Conservation (phyloP, 2,329 filamentous ascomycete genomes). For the Rhynchosporium secalis region DNA sequence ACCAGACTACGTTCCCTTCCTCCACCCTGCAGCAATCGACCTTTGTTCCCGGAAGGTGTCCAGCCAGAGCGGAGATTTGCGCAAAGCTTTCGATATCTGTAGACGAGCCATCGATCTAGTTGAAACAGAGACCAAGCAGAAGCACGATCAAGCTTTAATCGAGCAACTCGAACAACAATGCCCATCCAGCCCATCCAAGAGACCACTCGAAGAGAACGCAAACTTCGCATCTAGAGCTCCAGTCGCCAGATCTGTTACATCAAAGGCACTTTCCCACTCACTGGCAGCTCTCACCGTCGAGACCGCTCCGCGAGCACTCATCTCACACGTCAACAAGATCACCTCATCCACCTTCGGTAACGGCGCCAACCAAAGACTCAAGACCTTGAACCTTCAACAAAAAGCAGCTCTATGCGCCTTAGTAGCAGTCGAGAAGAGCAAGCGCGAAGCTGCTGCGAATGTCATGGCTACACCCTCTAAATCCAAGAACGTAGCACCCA, state of each 20-base stretch:
- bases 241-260: slow-evolving; percentile 40
- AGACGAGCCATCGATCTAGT: slow-evolving; percentile 85
- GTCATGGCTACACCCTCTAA: slow-evolving; percentile 60
- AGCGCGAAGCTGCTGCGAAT: slow-evolving; percentile 52
- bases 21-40: slow-evolving; percentile 91
- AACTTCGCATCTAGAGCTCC: slow-evolving; percentile 63
- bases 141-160: slow-evolving; percentile 63
- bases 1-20: slow-evolving; percentile 72
- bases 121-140: slow-evolving; percentile 77
- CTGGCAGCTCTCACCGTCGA: slow-evolving; percentile 64
- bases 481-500: slow-evolving; percentile 64
- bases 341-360: slow-evolving; percentile 89
- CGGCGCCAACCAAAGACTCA: slow-evolving; percentile 79
- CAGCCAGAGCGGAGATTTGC: slow-evolving; percentile 88
- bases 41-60: slow-evolving; percentile 94
- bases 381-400: slow-evolving; percentile 89
- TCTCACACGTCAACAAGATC: slow-evolving; percentile 88
- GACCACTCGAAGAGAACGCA: slow-evolving; percentile 75
- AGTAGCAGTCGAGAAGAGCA: slow-evolving; percentile 79
- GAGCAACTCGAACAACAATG: slow-evolving; percentile 58
- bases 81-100: slow-evolving; percentile 94
- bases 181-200: slow-evolving; percentile 74
- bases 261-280: slow-evolving; percentile 49
- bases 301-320: slow-evolving; percentile 83
- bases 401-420: slow-evolving; percentile 92